phyloP scores from a whole-genome alignment of 345 rosid genomes.

The Citrus inodora region DNA sequence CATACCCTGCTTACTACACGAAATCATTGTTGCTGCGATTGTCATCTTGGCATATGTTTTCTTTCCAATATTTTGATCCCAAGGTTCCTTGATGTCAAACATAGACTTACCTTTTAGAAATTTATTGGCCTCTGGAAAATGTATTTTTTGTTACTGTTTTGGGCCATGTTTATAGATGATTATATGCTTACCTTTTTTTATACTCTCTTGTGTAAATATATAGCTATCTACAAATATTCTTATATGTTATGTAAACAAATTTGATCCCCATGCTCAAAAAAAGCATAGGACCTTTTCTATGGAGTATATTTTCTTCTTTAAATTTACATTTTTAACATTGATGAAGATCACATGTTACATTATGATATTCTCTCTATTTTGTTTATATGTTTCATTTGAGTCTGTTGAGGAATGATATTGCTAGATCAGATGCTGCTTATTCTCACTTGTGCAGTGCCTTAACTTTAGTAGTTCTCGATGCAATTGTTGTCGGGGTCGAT shows the following conservation, averaged over 20 bases:
- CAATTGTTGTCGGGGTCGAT: slow-evolving; percentile 91
- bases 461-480: slow-evolving; percentile 80
- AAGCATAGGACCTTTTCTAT: not conserved
- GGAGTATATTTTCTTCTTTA: not conserved
- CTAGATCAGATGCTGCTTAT: not conserved
- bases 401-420: not conserved
- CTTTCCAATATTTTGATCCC: not conserved
- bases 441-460: slow-evolving; percentile 33
- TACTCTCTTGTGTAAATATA: not conserved
- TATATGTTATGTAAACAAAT: not conserved
- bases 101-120: not conserved
- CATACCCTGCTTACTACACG: not conserved
- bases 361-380: slow-evolving; percentile 4
- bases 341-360: not conserved
- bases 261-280: not conserved
- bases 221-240: not conserved
- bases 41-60: not conserved
- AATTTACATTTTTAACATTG: not conserved
- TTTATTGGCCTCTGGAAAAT: slow-evolving; percentile 6
- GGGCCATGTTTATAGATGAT: not conserved
- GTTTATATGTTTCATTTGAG: not conserved
- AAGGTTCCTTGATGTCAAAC: not conserved
- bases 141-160: not conserved
- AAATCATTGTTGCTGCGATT: not conserved
- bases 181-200: not conserved